phyloP scores from a whole-genome alignment of 331 rosid genomes.

The Malus hybrid region DNA sequence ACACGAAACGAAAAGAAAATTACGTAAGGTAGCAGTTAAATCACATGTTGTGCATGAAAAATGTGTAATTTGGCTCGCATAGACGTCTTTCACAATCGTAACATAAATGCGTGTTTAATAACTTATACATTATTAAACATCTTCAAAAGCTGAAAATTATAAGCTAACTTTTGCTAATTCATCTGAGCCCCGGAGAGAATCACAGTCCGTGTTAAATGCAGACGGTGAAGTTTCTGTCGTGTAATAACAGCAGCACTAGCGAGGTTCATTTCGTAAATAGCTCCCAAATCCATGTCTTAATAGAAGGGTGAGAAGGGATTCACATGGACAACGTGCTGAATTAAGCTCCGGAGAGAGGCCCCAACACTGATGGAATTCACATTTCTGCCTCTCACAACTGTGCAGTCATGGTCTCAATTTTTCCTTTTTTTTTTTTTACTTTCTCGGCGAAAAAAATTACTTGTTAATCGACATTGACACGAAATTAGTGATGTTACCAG shows the following conservation, averaged over 20 bases:
- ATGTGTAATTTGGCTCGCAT: too few species aligned
- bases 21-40: too few species aligned
- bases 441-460: neutral
- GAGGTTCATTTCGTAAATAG: conserved; percentile 21
- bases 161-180: too few species aligned
- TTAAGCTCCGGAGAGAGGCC: conserved; percentile 28
- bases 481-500: neutral
- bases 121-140: too few species aligned
- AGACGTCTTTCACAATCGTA: too few species aligned
- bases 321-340: conserved; percentile 9
- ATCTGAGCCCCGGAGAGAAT: too few species aligned
- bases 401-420: neutral
- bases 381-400: conserved; percentile 20
- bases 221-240: conserved; percentile 28
- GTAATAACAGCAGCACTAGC: conserved; percentile 12
- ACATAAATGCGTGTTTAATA: too few species aligned
- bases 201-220: neutral
- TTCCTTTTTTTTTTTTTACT: neutral
- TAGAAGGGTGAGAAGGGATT: conserved; percentile 10
- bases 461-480: too few species aligned
- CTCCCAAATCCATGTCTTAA: conserved; percentile 18
- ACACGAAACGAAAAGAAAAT: too few species aligned
- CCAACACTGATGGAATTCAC: conserved; percentile 40
- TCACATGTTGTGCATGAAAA: too few species aligned
- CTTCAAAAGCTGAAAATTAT: too few species aligned